phyloP scores from a whole-genome alignment of 176 grass and related monocot species.

The Ensete glaucum region DNA sequence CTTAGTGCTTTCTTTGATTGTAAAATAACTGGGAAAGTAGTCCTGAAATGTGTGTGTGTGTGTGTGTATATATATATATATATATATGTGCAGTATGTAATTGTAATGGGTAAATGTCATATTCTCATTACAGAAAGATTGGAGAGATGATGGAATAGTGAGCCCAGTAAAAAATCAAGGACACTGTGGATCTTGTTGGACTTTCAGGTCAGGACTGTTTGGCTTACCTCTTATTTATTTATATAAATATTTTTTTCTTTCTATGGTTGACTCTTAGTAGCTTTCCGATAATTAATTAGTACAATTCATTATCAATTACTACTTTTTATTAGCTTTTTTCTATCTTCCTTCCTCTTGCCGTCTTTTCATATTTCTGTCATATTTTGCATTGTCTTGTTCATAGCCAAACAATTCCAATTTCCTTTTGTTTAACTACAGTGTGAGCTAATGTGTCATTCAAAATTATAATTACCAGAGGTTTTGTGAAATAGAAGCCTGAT shows the following conservation, averaged over 20 bases:
- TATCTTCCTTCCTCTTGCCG: neutral
- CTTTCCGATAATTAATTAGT: too few relatives aligned
- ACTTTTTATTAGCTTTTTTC: neutral
- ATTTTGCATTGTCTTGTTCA: too few relatives aligned
- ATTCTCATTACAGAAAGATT: constrained; percentile 69
- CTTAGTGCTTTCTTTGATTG: too few relatives aligned
- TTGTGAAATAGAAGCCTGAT: too few relatives aligned
- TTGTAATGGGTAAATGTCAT: neutral
- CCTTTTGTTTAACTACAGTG: too few relatives aligned
- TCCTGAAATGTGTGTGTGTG: neutral
- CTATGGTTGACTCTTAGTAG: too few relatives aligned
- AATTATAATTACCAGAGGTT: too few relatives aligned
- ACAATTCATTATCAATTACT: too few relatives aligned
- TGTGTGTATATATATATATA: neutral
- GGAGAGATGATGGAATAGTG: constrained; percentile 84
- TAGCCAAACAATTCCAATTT: too few relatives aligned
- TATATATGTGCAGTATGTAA: neutral
- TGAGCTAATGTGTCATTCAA: too few relatives aligned
- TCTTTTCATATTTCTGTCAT: too few relatives aligned
- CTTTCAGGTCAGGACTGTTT: constrained; percentile 55
- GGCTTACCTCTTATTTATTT: neutral
- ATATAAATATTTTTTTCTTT: neutral
- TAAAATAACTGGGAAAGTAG: too few relatives aligned
- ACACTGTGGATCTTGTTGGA: constrained; percentile 89
- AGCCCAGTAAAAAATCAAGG: constrained; percentile 92